A percentile compares a stretch with the other conserved stretches of the same genome.
phyloP scores from a whole-genome alignment of 2,329 filamentous ascomycete genomes.

The Xylariaceae sp. region DNA sequence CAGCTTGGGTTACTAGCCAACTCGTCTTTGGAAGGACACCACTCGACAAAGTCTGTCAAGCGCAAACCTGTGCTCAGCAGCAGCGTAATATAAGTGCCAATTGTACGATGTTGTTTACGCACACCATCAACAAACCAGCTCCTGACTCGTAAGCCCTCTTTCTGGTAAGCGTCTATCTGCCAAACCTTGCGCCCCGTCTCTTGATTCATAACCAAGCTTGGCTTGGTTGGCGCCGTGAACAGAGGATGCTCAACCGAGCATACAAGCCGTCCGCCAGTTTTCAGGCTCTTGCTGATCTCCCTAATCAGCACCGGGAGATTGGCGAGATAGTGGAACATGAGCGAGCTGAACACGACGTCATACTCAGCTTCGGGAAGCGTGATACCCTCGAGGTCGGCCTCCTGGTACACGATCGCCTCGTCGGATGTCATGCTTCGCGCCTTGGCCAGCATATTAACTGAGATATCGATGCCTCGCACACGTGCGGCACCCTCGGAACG shows the following conservation, averaged over 20 bases:
- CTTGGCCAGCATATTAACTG: constrained; percentile 50
- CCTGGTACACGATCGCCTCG: constrained; percentile 40
- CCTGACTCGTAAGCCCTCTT: constrained; percentile 48
- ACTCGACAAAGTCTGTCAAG: constrained; percentile 48
- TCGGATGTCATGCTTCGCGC: constrained; percentile 41
- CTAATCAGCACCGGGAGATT: constrained; percentile 42
- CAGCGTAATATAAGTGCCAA: constrained; percentile 48
- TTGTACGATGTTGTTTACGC: constrained; percentile 53
- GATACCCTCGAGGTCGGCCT: constrained; percentile 44
- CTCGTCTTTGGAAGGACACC: constrained; percentile 36
- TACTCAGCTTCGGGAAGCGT: constrained; percentile 36
- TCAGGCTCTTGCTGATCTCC: constrained; percentile 33
- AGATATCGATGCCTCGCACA: constrained; percentile 49
- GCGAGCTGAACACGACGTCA: constrained; percentile 49
- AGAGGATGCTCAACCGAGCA: constrained; percentile 57
- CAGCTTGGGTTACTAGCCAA: constrained; percentile 21
- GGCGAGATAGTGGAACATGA: constrained; percentile 49
- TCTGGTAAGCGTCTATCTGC: constrained; percentile 50
- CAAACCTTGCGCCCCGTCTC: constrained; percentile 44
- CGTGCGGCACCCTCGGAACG: constrained; percentile 44
- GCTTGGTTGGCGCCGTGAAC: constrained; percentile 48
- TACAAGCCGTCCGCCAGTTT: constrained; percentile 43
- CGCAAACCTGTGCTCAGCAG: constrained; percentile 46
- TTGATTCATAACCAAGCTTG: constrained; percentile 39
- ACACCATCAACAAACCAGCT: constrained; percentile 49